Evolutionary conservation across 192 early-diverging fungal species (phyloP).

Genomic region (Coemansia sp.): DNA sequence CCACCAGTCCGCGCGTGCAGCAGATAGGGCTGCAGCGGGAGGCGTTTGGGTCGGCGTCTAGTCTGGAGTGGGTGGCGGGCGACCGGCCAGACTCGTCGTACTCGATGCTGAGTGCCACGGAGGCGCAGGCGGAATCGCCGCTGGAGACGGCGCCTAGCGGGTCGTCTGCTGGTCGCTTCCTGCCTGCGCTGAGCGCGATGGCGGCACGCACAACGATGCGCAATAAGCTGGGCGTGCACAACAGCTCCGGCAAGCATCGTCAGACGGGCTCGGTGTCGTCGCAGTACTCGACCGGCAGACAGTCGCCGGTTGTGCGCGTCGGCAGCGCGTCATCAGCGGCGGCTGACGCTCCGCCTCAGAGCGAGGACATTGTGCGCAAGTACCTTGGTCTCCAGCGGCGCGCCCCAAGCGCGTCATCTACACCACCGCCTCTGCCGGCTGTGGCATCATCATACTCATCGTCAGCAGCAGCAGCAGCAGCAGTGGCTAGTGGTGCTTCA

Average conservation of each 20-base stretch:
- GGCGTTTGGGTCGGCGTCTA: conserved; percentile 46
- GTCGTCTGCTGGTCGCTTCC: conserved; percentile 22
- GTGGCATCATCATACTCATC: not conserved
- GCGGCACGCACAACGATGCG: conserved; percentile 32
- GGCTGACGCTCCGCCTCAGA: conserved; percentile 10
- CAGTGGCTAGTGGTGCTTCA: not conserved
- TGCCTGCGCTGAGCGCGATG: conserved; percentile 43
- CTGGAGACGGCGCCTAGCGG: conserved; percentile 24
- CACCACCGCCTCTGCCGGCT: not conserved
- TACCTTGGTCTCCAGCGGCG: conserved; percentile 47
- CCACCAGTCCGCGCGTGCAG: conserved; percentile 26
- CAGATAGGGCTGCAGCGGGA: conserved; percentile 37
- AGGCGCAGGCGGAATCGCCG: conserved; percentile 46
- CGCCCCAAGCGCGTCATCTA: conserved; percentile 1
- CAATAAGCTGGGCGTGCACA: conserved; percentile 26
- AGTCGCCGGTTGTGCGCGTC: conserved; percentile 30
- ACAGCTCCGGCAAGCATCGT: conserved; percentile 30
- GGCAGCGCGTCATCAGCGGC: conserved; percentile 18
- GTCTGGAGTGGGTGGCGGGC: conserved; percentile 35
- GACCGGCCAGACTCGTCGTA: conserved; percentile 46
- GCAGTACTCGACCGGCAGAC: conserved; percentile 34
- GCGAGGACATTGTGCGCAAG: conserved; percentile 55
- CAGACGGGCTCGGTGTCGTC: conserved; percentile 47
- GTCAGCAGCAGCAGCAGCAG: conserved; percentile 11
- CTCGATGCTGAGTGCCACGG: conserved; percentile 35